Conservation (phyloP, 306 rosid species). For the Styphnolobium japonicum region DNA sequence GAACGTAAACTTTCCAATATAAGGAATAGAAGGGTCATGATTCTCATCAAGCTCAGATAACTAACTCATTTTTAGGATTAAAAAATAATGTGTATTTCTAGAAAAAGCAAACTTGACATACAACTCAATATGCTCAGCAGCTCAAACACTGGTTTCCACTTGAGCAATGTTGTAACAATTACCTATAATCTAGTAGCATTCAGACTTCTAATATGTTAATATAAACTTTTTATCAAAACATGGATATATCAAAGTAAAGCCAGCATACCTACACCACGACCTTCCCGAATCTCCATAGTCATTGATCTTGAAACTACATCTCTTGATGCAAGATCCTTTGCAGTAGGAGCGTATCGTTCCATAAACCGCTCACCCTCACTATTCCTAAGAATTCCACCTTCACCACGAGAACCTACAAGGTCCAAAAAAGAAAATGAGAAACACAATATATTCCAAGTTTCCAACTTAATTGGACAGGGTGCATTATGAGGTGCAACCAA, state of each 20-base stretch:
- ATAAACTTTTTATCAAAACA: neutral
- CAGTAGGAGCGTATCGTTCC: conserved; percentile 99
- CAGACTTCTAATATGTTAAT: neutral
- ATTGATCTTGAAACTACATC: conserved; percentile 94
- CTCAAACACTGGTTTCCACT: neutral
- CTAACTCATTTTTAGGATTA: neutral
- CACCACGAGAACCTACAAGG: conserved; percentile 89
- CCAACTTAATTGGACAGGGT: conserved; percentile 4
- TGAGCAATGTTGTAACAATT: neutral
- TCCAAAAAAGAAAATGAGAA: conserved; percentile 31
- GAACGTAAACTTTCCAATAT: neutral
- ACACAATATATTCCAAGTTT: conserved; percentile 12
- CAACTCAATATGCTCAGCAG: neutral
- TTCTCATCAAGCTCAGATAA: neutral
- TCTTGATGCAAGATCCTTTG: conserved; percentile 98
- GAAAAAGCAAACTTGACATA: neutral
- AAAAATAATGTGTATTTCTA: neutral
- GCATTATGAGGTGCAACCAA: conserved; percentile 15
- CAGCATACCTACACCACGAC: conserved; percentile 91
- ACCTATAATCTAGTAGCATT: neutral
- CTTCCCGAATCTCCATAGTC: conserved; percentile 98
- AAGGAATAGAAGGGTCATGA: conserved; percentile 7
- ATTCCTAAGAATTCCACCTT: conserved; percentile 96
- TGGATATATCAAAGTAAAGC: neutral
- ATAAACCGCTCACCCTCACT: conserved; percentile 97